Conservation (phyloP, 345 rosid genomes). For the Excoecaria agallocha region DNA sequence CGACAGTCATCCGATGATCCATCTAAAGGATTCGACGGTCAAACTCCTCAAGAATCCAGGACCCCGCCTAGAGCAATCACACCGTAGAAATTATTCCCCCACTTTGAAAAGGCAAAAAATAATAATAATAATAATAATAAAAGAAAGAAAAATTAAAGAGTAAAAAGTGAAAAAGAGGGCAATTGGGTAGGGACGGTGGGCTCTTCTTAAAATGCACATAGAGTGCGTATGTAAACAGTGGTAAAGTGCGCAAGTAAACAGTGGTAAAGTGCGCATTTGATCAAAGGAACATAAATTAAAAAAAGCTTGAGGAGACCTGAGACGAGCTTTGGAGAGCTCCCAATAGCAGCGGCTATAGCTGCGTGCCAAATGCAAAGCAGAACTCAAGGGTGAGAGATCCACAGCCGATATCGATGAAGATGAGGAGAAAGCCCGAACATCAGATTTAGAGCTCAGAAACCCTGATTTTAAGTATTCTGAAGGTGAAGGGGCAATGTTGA, state of each 20-base stretch:
- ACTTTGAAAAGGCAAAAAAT: neutral
- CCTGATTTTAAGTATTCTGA: constrained; percentile 33
- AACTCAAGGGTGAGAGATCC: constrained; percentile 31
- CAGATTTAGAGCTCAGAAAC: constrained; percentile 27
- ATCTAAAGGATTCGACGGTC: constrained; percentile 85
- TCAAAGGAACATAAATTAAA: neutral
- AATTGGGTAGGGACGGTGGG: neutral
- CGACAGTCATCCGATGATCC: constrained; percentile 98
- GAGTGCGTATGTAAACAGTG: constrained; percentile 24
- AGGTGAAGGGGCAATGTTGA: constrained; percentile 8
- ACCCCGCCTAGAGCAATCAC: constrained; percentile 58
- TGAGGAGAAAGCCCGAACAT: constrained; percentile 37
- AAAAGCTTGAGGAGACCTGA: constrained; percentile 48
- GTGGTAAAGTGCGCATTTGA: constrained; percentile 25
- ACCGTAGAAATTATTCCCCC: constrained; percentile 31
- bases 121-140: too few species aligned
- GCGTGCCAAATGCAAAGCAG: constrained; percentile 35
- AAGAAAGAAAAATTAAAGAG: neutral
- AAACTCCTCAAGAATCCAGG: constrained; percentile 70
- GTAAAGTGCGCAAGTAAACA: too few species aligned
- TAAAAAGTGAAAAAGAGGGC: neutral
- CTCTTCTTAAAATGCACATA: constrained; percentile 9
- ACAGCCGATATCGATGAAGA: constrained; percentile 23
- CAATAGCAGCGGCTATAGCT: constrained; percentile 76
- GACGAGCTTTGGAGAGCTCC: constrained; percentile 97